These are phyloP conservation scores for Phalaenopsis hybrid DNA, from an alignment of 116 monocot species.

Conservation along the genomic window DNA sequence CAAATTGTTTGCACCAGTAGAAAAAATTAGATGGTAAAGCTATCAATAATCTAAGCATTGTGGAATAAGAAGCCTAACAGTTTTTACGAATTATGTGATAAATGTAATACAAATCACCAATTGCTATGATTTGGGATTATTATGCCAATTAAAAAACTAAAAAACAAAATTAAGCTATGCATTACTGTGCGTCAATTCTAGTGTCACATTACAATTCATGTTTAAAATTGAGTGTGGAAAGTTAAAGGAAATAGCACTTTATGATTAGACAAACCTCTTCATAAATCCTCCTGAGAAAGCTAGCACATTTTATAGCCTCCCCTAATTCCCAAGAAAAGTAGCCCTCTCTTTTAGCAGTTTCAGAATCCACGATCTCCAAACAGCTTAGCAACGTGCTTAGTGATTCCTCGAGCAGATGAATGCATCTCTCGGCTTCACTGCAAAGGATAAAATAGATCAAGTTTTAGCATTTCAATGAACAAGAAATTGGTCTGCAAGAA, in stretches of 20 bases:
- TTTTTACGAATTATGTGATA: background rate
- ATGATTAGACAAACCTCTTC: conserved; percentile 65
- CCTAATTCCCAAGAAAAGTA: conserved; percentile 46
- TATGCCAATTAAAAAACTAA: background rate
- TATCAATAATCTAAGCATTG: background rate
- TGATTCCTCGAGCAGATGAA: conserved; percentile 66
- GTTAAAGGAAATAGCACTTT: background rate
- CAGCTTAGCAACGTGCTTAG: conserved; percentile 54
- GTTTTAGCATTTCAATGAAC: background rate
- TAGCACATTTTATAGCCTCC: conserved; percentile 72
- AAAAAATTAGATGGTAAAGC: background rate
- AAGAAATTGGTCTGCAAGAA: background rate
- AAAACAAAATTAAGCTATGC: background rate
- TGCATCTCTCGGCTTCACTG: conserved; percentile 49
- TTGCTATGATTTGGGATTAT: background rate
- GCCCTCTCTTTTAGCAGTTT: conserved; percentile 23
- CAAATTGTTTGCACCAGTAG: too few relatives aligned
- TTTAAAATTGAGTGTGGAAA: background rate
- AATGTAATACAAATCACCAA: background rate
- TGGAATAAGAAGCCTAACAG: background rate
- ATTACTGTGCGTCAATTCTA: background rate
- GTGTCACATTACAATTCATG: background rate
- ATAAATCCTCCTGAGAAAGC: conserved; percentile 84
- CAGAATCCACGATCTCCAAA: conserved; percentile 47
- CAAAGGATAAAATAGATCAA: conserved; percentile 2